Evolutionary conservation across 768 basidiomycete genomes (phyloP).

Genomic region (Boletus bicolor): DNA sequence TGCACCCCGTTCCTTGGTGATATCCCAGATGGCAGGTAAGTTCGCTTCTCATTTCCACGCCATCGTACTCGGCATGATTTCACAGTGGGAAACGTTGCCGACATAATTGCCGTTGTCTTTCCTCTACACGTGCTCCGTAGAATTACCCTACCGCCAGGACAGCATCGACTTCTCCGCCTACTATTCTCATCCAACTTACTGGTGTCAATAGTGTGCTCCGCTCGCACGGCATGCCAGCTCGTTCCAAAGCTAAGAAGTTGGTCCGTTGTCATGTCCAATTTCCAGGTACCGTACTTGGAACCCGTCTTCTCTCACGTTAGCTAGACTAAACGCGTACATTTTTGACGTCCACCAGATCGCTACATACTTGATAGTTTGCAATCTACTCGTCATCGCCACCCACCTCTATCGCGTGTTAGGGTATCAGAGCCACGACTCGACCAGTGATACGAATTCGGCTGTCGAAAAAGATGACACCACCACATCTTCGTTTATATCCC

Average conservation of each 20-base stretch:
- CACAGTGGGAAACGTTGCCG: neutral
- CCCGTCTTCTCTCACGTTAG: neutral
- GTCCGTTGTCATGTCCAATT: neutral
- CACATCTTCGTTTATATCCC: neutral
- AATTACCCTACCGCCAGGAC: neutral
- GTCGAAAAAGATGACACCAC: neutral
- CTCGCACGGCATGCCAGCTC: neutral
- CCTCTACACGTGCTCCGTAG: conserved; percentile 10
- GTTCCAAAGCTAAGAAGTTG: neutral
- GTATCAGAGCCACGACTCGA: neutral
- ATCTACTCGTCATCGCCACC: conserved; percentile 25
- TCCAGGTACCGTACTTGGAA: conserved; percentile 4
- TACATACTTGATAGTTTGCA: conserved; percentile 17
- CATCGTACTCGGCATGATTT: neutral
- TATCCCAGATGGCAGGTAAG: conserved; percentile 8
- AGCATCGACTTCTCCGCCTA: conserved; percentile 9
- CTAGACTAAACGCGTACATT: neutral
- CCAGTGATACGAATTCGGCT: neutral
- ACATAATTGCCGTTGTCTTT: neutral
- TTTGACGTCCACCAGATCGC: conserved; percentile 10
- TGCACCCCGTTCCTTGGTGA: neutral
- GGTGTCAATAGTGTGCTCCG: neutral
- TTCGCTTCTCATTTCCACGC: neutral
- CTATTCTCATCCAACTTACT: conserved; percentile 5
- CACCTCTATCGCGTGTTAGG: conserved; percentile 23